These are phyloP conservation scores for Aspergillus sp. DNA, from an alignment of 2,329 filamentous ascomycete genomes.

Conservation along the genomic window DNA sequence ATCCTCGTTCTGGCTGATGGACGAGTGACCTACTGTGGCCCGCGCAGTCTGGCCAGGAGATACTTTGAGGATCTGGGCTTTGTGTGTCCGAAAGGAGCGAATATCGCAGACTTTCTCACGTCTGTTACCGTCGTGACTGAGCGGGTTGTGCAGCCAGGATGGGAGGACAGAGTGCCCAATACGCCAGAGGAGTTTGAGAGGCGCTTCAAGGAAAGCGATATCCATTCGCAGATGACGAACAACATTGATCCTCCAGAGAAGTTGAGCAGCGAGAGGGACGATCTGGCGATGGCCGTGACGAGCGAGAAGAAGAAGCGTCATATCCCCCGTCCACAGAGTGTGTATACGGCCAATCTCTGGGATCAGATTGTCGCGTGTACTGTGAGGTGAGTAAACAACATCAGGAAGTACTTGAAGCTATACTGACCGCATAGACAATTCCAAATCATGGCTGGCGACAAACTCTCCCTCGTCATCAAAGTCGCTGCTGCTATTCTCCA, in stretches of 20 bases:
- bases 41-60: conserved; percentile 49
- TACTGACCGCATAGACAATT: conserved; percentile 37
- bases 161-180: conserved; percentile 25
- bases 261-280: conserved; percentile 22
- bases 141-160: conserved; percentile 31
- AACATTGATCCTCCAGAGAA: conserved; percentile 36
- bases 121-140: conserved; percentile 56
- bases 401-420: too few species aligned
- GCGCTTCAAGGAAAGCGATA: conserved; percentile 47
- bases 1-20: conserved; percentile 63
- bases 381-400: conserved; percentile 12
- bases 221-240: conserved; percentile 47
- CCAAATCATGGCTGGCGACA: conserved; percentile 50
- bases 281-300: conserved; percentile 22
- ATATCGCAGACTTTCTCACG: conserved; percentile 62
- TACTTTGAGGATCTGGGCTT: conserved; percentile 65
- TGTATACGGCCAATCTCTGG: conserved; percentile 26
- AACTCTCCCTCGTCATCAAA: conserved; percentile 45
- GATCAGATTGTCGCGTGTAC: conserved; percentile 46
- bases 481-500: conserved; percentile 35
- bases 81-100: conserved; percentile 55
- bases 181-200: conserved; percentile 41
- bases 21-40: conserved; percentile 60
- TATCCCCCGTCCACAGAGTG: conserved; percentile 23
- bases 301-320: conserved; percentile 27